These are phyloP conservation scores for Zygosaccharomyces siamensis DNA, from an alignment of 805 yeast genomes.

Conservation along the genomic window DNA sequence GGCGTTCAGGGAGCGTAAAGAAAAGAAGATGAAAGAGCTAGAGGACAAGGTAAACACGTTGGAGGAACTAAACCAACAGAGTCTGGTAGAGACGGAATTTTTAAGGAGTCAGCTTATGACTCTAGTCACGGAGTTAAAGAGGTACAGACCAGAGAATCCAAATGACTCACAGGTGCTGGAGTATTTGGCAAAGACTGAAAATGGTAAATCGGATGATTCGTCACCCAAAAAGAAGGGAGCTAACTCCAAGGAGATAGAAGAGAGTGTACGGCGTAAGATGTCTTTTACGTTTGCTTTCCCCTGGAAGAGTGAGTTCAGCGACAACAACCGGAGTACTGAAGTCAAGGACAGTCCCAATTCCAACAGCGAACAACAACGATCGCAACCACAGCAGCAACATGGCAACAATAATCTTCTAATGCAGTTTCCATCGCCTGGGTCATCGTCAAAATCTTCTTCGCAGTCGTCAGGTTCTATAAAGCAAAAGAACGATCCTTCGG, in stretches of 20 bases:
- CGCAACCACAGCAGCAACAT: neutral
- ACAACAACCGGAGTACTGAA: neutral
- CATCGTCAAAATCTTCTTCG: slow-evolving; percentile 12
- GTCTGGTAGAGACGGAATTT: slow-evolving; percentile 66
- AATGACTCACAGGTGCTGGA: slow-evolving; percentile 26
- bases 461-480: slow-evolving; percentile 7
- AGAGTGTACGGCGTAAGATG: slow-evolving; percentile 21
- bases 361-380: neutral
- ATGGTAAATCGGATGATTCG: neutral
- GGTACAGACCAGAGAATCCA: slow-evolving; percentile 44
- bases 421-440: slow-evolving; percentile 17
- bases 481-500: neutral
- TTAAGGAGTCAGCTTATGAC: slow-evolving; percentile 71
- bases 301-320: slow-evolving; percentile 31
- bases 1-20: slow-evolving; percentile 93
- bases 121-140: slow-evolving; percentile 64
- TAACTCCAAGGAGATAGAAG: slow-evolving; percentile 8
- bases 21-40: slow-evolving; percentile 75
- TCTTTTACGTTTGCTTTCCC: slow-evolving; percentile 54
- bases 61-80: slow-evolving; percentile 66
- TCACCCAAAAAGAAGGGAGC: neutral
- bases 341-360: neutral
- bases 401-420: neutral
- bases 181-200: slow-evolving; percentile 18
- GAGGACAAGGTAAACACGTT: slow-evolving; percentile 70